Base-by-base conservation (phyloP, 2,329 filamentous ascomycete species). In the Massarina eburnea region DNA sequence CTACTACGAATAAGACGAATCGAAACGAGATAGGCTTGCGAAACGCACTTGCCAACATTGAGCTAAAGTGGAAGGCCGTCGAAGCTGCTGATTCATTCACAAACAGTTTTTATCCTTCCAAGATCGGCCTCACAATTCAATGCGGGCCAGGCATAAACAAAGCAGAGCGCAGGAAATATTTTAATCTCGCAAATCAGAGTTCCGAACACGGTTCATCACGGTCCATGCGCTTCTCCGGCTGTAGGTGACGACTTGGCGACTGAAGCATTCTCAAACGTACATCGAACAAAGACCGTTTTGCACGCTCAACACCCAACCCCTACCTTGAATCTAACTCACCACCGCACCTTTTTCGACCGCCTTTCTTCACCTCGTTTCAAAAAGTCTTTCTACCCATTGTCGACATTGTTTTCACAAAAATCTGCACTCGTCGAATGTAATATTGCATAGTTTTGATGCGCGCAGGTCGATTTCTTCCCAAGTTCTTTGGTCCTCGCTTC, bases 241-340 rank as follows among this genome's bases (percentile, higher is more conserved):
- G 21, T 12, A 37, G 51, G 50, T 51, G 52, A 49, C 45, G 45
- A 36, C 37, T 30, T 36, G 27, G 40, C 36, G 46, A 52, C 49
- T 64, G 62, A 59, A 45, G 61, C 55, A 62, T 26, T 42, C 64
- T 68, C 61, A 67, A 67, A 70, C 67, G 48, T 55, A 46, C 22
- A 43, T 62, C 62, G 61, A 67, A 70, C 67, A 62, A 49, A 59
- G 48, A 56, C 51, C 56, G 66, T 61, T 54, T 68, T 65, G 59
- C 46, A 49, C 47, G 42, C 32, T 56, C 55, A 51, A 60, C 57
- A 56, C 55, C 51, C 42, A 37, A 43, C 38, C 39, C 35, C 26
- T 41, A 48, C 47, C 51, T 52, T 49, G 42, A 33, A 32, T 41
- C 22, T 57, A 54, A 55, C 29, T 47, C 47, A 45, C 45, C 20